Percentiles rank a stretch among this genome's conserved stretches.
These are phyloP conservation scores for Polygonum maritimum DNA, from an alignment of 148 eudicot species.

Conservation along the genomic window DNA sequence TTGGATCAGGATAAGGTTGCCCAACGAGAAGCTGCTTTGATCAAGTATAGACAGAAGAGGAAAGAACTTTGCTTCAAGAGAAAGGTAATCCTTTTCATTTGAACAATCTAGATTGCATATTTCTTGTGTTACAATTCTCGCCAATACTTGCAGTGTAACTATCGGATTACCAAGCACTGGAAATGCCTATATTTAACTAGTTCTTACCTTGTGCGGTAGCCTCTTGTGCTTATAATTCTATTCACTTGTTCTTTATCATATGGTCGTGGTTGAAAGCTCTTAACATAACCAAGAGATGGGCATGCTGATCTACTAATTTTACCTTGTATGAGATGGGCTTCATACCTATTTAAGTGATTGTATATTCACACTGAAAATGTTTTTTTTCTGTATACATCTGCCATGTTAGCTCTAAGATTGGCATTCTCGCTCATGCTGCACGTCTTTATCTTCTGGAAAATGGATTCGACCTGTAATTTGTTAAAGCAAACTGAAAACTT, in stretches of 20 bases:
- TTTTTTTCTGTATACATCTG: neutral
- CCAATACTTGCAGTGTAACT: neutral
- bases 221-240: neutral
- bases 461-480: neutral
- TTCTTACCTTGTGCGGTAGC: neutral
- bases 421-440: neutral
- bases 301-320: neutral
- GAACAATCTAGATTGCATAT: too few species aligned
- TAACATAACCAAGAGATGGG: neutral
- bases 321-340: neutral
- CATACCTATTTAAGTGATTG: too few species aligned
- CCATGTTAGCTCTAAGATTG: neutral
- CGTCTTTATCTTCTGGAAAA: neutral
- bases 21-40: constrained; percentile 41
- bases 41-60: constrained; percentile 46
- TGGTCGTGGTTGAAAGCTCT: neutral
- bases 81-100: constrained; percentile 23
- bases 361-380: neutral
- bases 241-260: neutral
- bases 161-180: neutral
- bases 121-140: too few species aligned
- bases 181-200: neutral
- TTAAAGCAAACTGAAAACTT: neutral
- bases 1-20: constrained; percentile 26
- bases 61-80: constrained; percentile 40